Evolutionary conservation across 1,284 basidiomycete genomes (phyloP), one percentile per base, ranked within the genome.

Genomic region (Tetrapyrgos nigripes): DNA sequence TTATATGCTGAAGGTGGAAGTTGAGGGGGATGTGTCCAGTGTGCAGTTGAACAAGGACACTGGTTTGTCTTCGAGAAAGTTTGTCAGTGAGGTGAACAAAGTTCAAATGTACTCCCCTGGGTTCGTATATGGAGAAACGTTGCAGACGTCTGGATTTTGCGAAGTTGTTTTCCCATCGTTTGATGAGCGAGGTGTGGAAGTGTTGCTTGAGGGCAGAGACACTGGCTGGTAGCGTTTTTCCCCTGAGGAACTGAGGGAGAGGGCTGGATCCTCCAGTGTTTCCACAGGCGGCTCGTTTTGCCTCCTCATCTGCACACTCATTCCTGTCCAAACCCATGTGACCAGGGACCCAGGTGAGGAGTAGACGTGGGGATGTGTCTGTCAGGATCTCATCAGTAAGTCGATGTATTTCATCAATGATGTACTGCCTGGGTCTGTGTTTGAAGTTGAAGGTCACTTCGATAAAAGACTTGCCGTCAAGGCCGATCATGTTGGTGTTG

Each of bases 41-140:
- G 2, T 59, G 52, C 4, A 76, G 55, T 52, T 75, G 73, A 2
- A 63, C 62, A 0, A 73, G 45, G 1, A 70, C 10, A 56, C 66
- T 70, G 24, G 52, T 59, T 35, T 69, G 64, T 1, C 46, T 33
- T 19, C 69, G 58, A 0, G 49, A 52, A 19, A 70, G 55, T 0
- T 51, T 29, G 2, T 50, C 28, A 2, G 56, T 64, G 19, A 66
- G 50, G 28, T 66, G 54, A 2, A 53, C 31, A 48, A 64, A 71
- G 2, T 54, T 62, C 9, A 21, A 23, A 24, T 13, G 4, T 13
- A 11, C 24, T 19, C 35, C 14, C 19, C 19, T 11, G 4, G 10
- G 5, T n/a, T 27, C 24, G 35, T 24, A 17, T 17, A n/a, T 31
- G 3, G 35, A 13, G 24, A 55, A 28, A 19, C 45, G 4, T 6